These are phyloP conservation scores for Raphanus raphanistrum DNA, from an alignment of 345 rosid species.

Conservation along the genomic window DNA sequence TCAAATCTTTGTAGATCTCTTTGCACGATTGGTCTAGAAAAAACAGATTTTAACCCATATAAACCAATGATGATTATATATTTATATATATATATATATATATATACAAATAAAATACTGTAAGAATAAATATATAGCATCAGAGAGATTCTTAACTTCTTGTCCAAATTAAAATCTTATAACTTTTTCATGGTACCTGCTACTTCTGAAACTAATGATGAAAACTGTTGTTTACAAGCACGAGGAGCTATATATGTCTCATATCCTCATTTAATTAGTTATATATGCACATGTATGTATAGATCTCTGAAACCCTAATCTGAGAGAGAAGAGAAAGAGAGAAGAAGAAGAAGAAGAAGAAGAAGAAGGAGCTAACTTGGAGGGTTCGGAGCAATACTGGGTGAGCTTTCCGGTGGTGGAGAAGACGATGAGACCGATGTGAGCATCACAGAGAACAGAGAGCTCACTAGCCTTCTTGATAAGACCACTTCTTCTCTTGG, in stretches of 20 bases:
- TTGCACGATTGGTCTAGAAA: neutral
- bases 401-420: constrained; percentile 48
- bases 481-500: constrained; percentile 52
- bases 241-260: constrained; percentile 18
- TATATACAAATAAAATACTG: constrained; percentile 6
- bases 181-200: constrained; percentile 25
- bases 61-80: neutral
- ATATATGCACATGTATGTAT: constrained; percentile 23
- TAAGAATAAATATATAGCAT: constrained; percentile 6
- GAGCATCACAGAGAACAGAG: constrained; percentile 52
- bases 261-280: constrained; percentile 17
- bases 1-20: constrained; percentile 11
- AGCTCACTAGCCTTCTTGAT: constrained; percentile 52
- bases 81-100: no score
- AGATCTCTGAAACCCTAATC: constrained; percentile 40
- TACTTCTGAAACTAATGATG: constrained; percentile 35
- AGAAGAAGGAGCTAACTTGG: constrained; percentile 34
- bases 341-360: neutral
- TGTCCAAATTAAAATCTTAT: constrained; percentile 8
- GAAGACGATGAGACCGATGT: constrained; percentile 53
- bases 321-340: constrained; percentile 9
- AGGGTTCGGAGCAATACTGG: constrained; percentile 39
- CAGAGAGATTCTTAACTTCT: constrained; percentile 35
- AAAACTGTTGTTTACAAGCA: constrained; percentile 38
- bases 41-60: constrained; percentile 17